Percentiles rank a stretch among this genome's conserved stretches.
phyloP scores from a whole-genome alignment of 1,284 basidiomycete genomes.

The Trichosporon sp. region DNA sequence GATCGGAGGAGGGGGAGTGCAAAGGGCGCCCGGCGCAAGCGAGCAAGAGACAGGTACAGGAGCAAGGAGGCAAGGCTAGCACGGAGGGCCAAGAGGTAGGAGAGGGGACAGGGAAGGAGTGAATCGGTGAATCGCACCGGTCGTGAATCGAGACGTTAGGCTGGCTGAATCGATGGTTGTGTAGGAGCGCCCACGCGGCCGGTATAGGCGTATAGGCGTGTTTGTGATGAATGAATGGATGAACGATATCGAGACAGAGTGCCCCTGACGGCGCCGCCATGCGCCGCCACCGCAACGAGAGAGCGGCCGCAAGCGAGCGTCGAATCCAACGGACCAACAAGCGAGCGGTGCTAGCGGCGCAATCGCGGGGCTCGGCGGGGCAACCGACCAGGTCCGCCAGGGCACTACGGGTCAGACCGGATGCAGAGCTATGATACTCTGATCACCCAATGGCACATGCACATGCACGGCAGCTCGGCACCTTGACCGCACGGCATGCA shows the following conservation, averaged over 20 bases:
- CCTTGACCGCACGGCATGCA: too few relatives aligned
- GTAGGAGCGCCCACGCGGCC: background rate
- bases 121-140: background rate
- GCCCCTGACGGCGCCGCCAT: slow-evolving; percentile 13
- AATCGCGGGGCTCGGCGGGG: slow-evolving; percentile 17
- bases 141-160: background rate
- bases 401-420: slow-evolving; percentile 14
- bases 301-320: slow-evolving; percentile 7
- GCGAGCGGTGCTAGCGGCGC: slow-evolving; percentile 10
- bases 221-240: slow-evolving; percentile 18
- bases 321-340: slow-evolving; percentile 10
- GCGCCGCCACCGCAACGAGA: slow-evolving; percentile 3
- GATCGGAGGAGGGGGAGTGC: background rate
- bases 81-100: background rate
- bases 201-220: background rate
- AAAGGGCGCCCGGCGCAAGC: background rate
- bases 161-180: background rate
- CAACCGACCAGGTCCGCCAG: background rate
- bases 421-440: background rate
- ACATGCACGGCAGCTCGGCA: background rate
- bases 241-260: background rate
- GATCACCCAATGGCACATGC: background rate
- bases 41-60: background rate
- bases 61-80: background rate
- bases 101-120: background rate